These are phyloP conservation scores for Artemisia annua DNA, from an alignment of 129 eudicot genomes.

Conservation along the genomic window DNA sequence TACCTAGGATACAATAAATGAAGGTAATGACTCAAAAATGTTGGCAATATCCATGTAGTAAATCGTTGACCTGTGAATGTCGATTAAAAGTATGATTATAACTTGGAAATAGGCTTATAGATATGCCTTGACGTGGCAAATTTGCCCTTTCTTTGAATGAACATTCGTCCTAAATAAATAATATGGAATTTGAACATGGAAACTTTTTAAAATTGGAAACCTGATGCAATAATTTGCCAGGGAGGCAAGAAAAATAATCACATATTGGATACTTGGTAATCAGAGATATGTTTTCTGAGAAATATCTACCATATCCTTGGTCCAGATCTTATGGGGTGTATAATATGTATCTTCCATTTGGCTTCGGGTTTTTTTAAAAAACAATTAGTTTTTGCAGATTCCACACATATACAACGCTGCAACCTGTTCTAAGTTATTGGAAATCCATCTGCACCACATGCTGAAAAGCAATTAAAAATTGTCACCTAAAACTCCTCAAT, in stretches of 20 bases:
- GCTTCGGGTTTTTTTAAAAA: constrained; percentile 54
- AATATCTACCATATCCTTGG: constrained; percentile 56
- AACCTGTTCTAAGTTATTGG: constrained; percentile 52
- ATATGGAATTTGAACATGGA: neutral
- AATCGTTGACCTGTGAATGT: too few species aligned
- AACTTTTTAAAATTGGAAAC: constrained; percentile 2
- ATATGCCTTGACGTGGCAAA: too few species aligned
- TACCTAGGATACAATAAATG: too few species aligned
- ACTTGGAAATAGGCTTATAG: too few species aligned
- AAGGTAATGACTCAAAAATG: too few species aligned
- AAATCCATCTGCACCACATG: constrained; percentile 52
- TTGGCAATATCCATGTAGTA: too few species aligned
- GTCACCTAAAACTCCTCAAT: neutral
- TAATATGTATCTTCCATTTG: constrained; percentile 87
- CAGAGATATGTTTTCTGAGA: constrained; percentile 59
- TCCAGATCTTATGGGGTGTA: constrained; percentile 37
- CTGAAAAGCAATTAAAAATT: constrained; percentile 9
- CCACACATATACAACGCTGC: constrained; percentile 68
- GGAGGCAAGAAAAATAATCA: constrained; percentile 23
- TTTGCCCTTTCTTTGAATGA: too few species aligned
- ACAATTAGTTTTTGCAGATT: constrained; percentile 65
- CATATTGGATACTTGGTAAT: constrained; percentile 66
- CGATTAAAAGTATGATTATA: too few species aligned
- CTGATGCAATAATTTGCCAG: neutral
- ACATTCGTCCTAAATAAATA: constrained; percentile 17